Base-by-base conservation (phyloP, 2,329 filamentous ascomycete genomes). In the Trichoderma endophyticum region DNA sequence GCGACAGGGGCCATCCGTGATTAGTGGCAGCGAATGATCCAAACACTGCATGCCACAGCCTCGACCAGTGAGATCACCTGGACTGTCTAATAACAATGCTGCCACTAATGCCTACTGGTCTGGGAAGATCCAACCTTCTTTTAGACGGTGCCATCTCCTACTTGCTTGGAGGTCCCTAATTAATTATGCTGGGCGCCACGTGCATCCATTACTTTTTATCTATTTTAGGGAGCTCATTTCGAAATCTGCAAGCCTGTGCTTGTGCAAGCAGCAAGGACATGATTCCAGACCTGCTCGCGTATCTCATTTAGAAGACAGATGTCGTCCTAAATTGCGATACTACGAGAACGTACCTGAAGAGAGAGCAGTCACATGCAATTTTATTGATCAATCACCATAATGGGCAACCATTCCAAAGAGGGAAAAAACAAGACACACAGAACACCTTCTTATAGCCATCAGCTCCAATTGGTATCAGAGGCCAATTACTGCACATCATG, bases 271-370 rank as follows among this genome's bases (percentile, higher is more conserved):
- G 57, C 32, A 26, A 57, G 57, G 26, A 61, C n/a, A 4, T 51
- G 28, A 70, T n/a, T 61, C 24, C 57, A 39, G 21, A 34, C 66
- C 60, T 54, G 43, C 66, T 70, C 66, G 66, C 66, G 39, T 70
- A 70, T 70, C 66, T 70, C 66, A 70, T 69, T 57, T 70, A 36
- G 6, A 34, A 36, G 6, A 21, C 36, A 62, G 21, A 54, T 54
- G 30, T 39, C 6, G 36, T 18, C 36, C 15, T 39, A 18, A 8
- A 26, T 51, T 26, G 59, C 34, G 21, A 24, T 11, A 63, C 18
- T 18, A 28, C 15, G 12, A 26, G 24, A 18, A 59, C 26, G 56
- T 34, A 60, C 57, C 57, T 60, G 18, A 34, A 21, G 48, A 54
- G 3, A 54, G 48, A 12, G 48, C n/a, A 54, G 48, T 54, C 48